Evolutionary conservation across 176 grass and related monocot species (phyloP), one percentile per base, ranked within the genome.

Genomic region (Miscanthus lutarioriparius): DNA sequence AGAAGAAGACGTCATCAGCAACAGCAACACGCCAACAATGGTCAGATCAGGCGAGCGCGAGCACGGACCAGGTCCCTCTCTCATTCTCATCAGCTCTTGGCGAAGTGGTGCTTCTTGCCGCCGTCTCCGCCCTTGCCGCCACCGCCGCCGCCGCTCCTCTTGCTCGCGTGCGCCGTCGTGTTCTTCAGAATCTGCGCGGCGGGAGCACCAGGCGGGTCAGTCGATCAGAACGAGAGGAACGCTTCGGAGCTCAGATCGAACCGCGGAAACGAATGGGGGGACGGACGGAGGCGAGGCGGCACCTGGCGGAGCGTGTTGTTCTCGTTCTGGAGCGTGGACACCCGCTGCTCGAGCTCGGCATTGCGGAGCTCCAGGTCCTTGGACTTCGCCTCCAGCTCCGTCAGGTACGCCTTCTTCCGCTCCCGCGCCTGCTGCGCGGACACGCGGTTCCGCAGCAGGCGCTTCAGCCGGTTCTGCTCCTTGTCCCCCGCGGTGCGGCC

Each of bases 401-500:
- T 95, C 41, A 97, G 61, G 82, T 97, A 97, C 0, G 95, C 92
- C 90, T 97, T 97, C 95, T 97, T 97, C 64, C 92, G 90, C 95
- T 97, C 95, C 38, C 95, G 82, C 1, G 95, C 95, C 86, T 97
- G 95, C 88, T 97, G 95, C 77, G 95, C 95, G 59, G 92, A 95
- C 51, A 97, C 95, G 84, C 95, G 87, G 86, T 97, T 97, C 81
- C 95, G 88, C 15, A 97, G 89, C 79, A 97, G 86, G 22, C 95
- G 93, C 85, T 98, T 98, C 27, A 98, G 93, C 47, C 96, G 89
- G 89, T 95, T 98, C 87, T 98, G 96, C 89, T 98, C 96, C 86
- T 95, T 98, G 83, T 98, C 96, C 67, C 93, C 96, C 1, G 96
- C 93, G 58, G 89, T 93, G 64, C 91, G 85, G 5, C 93, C 96